phyloP scores from a whole-genome alignment of 1,139 yeast species.

The Lipomyces yarrowii region DNA sequence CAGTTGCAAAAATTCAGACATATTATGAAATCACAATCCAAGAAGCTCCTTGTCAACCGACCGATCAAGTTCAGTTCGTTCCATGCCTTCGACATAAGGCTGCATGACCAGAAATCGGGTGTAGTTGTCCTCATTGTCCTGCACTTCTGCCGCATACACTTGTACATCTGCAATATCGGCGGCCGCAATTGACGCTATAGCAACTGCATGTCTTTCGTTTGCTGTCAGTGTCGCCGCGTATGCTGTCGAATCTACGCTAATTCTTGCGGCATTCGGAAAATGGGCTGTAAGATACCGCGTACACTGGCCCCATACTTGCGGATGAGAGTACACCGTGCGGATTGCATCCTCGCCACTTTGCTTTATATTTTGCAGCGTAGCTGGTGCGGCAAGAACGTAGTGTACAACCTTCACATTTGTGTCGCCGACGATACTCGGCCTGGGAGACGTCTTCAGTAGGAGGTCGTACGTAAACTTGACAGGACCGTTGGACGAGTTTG shows the following conservation, averaged over 20 bases:
- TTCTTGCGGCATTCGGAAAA: conserved; percentile 45
- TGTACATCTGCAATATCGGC: conserved; percentile 64
- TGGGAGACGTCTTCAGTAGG: conserved; percentile 63
- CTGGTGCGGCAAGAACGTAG: conserved; percentile 57
- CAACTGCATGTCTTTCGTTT: conserved; percentile 47
- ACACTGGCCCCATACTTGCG: conserved; percentile 98
- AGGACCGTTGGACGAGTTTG: conserved; percentile 93
- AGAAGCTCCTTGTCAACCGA: not conserved
- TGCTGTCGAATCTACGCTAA: conserved; percentile 80
- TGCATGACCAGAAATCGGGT: conserved; percentile 70
- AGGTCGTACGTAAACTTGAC: conserved; percentile 85
- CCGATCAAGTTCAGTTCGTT: conserved; percentile 13
- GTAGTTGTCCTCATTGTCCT: conserved; percentile 73
- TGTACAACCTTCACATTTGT: conserved; percentile 84
- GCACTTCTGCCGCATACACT: conserved; percentile 57
- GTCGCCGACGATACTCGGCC: conserved; percentile 61
- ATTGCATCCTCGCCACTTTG: conserved; percentile 51
- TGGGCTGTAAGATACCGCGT: conserved; percentile 53
- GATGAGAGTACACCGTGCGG: conserved; percentile 77
- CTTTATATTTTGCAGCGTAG: conserved; percentile 20
- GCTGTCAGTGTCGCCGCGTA: conserved; percentile 73
- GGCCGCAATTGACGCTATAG: conserved; percentile 66
- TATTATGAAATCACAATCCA: not conserved
- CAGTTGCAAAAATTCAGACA: not conserved
- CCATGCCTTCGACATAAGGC: conserved; percentile 8